Conservation (phyloP, 148 eudicot species). For the Rhododendron vialii region DNA sequence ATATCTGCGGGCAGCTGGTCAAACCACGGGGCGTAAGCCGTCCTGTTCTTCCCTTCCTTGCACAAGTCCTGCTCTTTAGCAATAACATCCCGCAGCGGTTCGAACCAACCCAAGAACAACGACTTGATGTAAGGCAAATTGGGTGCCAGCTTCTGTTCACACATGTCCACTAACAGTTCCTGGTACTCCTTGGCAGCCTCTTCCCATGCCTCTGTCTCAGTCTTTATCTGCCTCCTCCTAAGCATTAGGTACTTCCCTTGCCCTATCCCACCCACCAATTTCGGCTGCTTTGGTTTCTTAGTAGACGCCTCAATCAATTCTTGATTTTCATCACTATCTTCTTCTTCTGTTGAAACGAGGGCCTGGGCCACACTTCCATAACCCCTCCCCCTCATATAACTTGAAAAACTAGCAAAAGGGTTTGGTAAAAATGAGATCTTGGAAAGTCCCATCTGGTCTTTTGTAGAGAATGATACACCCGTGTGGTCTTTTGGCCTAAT, state of each 20-base stretch:
- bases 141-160: conserved; percentile 90
- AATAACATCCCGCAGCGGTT: conserved; percentile 74
- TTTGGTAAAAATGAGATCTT: conserved; percentile 18
- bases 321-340: conserved; percentile 61
- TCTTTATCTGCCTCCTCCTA: conserved; percentile 58
- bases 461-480: conserved; percentile 13
- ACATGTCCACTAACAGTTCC: conserved; percentile 80
- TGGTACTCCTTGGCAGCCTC: conserved; percentile 85
- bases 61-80: conserved; percentile 58
- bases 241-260: conserved; percentile 48
- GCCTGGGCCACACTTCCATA: conserved; percentile 69
- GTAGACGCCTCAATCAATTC: conserved; percentile 42
- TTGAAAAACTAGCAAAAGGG: conserved; percentile 21
- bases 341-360: conserved; percentile 52
- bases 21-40: conserved; percentile 43
- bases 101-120: conserved; percentile 96
- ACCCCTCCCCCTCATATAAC: conserved; percentile 21
- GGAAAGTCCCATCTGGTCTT: conserved; percentile 15
- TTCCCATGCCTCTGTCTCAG: conserved; percentile 91
- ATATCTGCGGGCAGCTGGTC: conserved; percentile 78
- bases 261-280: conserved; percentile 49
- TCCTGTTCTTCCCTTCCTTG: conserved; percentile 40
- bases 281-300: conserved; percentile 27
- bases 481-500: conserved; percentile 4
- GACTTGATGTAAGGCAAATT: conserved; percentile 92